Conservation (phyloP, 2,329 filamentous ascomycete species). For the Aspergillus pseudoviridinutans region DNA sequence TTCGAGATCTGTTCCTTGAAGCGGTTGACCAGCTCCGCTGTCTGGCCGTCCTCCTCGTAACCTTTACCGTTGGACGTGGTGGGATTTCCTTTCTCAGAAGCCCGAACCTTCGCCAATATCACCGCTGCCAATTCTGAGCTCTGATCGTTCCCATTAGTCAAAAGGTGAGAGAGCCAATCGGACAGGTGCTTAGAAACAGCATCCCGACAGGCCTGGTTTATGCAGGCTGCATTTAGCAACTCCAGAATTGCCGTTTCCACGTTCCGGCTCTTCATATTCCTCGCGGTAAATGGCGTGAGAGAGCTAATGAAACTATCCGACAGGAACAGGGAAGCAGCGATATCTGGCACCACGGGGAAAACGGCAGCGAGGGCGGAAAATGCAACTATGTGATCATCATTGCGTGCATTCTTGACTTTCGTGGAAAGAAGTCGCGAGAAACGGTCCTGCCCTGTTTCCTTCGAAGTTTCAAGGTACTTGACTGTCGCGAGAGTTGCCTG, state of each 20-base stretch:
- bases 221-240: slow-evolving; percentile 86
- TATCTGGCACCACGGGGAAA: slow-evolving; percentile 78
- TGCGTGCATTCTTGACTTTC: slow-evolving; percentile 68
- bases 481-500: slow-evolving; percentile 79
- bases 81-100: slow-evolving; percentile 29
- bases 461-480: slow-evolving; percentile 75
- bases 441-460: slow-evolving; percentile 64
- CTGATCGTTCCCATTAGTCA: slow-evolving; percentile 65
- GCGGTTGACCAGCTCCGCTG: slow-evolving; percentile 51
- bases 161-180: slow-evolving; percentile 81
- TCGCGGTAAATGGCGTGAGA: slow-evolving; percentile 70
- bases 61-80: slow-evolving; percentile 29
- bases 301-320: slow-evolving; percentile 80
- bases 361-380: slow-evolving; percentile 88
- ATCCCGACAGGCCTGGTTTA: slow-evolving; percentile 76
- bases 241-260: slow-evolving; percentile 85
- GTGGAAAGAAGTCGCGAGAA: slow-evolving; percentile 72
- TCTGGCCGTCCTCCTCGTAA: slow-evolving; percentile 42
- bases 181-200: slow-evolving; percentile 79
- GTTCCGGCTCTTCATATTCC: slow-evolving; percentile 77
- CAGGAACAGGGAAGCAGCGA: slow-evolving; percentile 75
- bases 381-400: slow-evolving; percentile 83
- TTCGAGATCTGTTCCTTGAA: slow-evolving; percentile 49
- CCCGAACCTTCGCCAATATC: slow-evolving; percentile 63
- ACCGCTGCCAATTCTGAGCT: slow-evolving; percentile 59